These are phyloP conservation scores for Elsinoe arachidis DNA, from an alignment of 2,329 filamentous ascomycete species.

Conservation along the genomic window DNA sequence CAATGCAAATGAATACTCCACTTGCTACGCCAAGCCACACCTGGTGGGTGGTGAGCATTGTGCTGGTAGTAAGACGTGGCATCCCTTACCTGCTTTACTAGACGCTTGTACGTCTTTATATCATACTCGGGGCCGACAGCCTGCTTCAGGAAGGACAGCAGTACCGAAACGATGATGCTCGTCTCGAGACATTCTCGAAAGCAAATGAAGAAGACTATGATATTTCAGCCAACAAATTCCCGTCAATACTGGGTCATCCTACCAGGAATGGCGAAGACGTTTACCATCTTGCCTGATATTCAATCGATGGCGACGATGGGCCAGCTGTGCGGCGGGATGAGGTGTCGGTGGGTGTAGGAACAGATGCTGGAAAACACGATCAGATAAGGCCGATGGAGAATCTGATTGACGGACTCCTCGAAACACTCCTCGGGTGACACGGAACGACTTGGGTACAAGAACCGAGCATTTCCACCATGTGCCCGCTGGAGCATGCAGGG, in stretches of 20 bases:
- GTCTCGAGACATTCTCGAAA: slow-evolving; percentile 80
- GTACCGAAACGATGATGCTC: slow-evolving; percentile 76
- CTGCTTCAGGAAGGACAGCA: slow-evolving; percentile 78
- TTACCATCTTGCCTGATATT: slow-evolving; percentile 40
- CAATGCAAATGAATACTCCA: slow-evolving; percentile 56
- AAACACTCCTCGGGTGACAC: background rate
- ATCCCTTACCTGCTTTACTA: slow-evolving; percentile 52
- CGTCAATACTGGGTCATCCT: slow-evolving; percentile 14
- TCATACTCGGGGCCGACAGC: slow-evolving; percentile 60
- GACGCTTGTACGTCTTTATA: slow-evolving; percentile 54
- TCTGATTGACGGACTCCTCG: background rate
- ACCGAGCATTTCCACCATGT: background rate
- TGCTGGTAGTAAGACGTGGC: slow-evolving; percentile 12
- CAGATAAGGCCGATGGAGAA: background rate
- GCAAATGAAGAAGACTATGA: slow-evolving; percentile 72
- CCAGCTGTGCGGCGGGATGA: background rate
- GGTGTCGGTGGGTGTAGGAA: background rate
- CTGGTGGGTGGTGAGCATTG: slow-evolving; percentile 27
- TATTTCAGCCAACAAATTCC: background rate
- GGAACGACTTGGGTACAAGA: background rate
- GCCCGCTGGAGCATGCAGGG: background rate
- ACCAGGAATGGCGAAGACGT: slow-evolving; percentile 66
- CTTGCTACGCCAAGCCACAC: slow-evolving; percentile 60
- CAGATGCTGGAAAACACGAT: background rate
- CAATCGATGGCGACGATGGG: background rate